Evolutionary conservation across 768 basidiomycete genomes (phyloP), one percentile per base, ranked within the genome.

Genomic region (Cyclocybe aegerita): DNA sequence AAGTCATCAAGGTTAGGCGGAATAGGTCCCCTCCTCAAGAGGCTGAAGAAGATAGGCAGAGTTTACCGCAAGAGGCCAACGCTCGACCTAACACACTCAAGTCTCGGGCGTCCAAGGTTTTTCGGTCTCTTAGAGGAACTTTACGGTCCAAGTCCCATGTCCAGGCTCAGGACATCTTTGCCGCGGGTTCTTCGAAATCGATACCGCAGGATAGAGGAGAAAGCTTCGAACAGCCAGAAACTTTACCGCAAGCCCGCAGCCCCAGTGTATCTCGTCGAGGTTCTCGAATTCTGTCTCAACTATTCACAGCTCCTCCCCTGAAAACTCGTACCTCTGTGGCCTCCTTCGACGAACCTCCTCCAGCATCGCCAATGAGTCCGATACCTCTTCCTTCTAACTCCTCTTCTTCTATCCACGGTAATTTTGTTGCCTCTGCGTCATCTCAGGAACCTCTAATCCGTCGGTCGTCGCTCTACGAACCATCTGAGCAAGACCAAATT

Each of bases 1-100:
- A 86, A 60, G 77, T 85, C 30, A 70, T 85, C 35, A 83, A 81
- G 60, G 75, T 85, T 50, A 71, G 75, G 55, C 76, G 81, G 39
- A 46, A 41, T 35, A 51, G 47, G 14, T 42, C 43, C 10, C 32
- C 43, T 10, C 33, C 53, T 14, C 6, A 30, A 37, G 49, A 49
- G 17, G 47, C 46, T 31, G 15, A 35, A 4, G 41, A 17, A 31
- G 45, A 54, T 32, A 35, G 17, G 3, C 46, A 49, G 37, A 52
- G 48, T 37, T 23, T 53, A 23, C 49, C 35, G 9, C 44, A 60
- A 23, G 46, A 64, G n/a, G 39, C 64, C 23, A 34, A 54, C 32
- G 71, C 71, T 58, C 63, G 66, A 33, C 64, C 75, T 39, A 74
- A 66, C 55, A 76, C 77, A 5, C 65, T 82, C 50, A 75, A 63